A percentile compares a stretch with the other conserved stretches of the same genome.
phyloP scores from a whole-genome alignment of 1,284 basidiomycete genomes.

The Apiotrichum akiyoshidainum region DNA sequence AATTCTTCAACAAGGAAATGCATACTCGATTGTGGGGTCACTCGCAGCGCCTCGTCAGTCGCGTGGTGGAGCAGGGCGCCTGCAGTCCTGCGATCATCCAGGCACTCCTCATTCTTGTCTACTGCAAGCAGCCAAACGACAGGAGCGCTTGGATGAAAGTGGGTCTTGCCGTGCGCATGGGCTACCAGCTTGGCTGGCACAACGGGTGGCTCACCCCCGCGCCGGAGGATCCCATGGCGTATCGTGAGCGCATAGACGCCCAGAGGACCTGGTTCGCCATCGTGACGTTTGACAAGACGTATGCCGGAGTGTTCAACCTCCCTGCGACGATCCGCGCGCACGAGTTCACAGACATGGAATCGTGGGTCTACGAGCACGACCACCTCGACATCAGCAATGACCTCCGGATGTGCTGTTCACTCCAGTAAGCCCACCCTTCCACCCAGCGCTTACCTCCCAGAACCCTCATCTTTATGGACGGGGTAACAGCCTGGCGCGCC shows the following conservation, averaged over 20 bases:
- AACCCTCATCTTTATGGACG: slow-evolving; percentile 6
- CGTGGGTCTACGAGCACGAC: slow-evolving; percentile 6
- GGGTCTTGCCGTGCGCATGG: slow-evolving; percentile 22
- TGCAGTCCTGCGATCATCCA: slow-evolving; percentile 16
- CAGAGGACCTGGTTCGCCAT: slow-evolving; percentile 6
- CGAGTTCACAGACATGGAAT: slow-evolving; percentile 7
- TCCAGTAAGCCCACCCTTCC: neutral
- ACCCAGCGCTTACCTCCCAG: neutral
- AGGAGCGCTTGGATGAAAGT: slow-evolving; percentile 26
- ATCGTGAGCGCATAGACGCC: slow-evolving; percentile 2
- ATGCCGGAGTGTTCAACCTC: slow-evolving; percentile 4
- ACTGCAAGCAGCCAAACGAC: slow-evolving; percentile 24
- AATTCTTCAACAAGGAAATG: slow-evolving; percentile 62
- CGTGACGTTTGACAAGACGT: slow-evolving; percentile 2
- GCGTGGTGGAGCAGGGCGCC: slow-evolving; percentile 7
- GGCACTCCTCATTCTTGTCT: slow-evolving; percentile 18
- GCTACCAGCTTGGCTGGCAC: slow-evolving; percentile 20
- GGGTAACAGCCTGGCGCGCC: neutral
- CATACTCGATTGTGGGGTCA: slow-evolving; percentile 10
- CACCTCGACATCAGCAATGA: slow-evolving; percentile 8
- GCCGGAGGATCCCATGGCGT: neutral
- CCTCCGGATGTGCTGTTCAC: neutral
- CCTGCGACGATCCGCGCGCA: neutral
- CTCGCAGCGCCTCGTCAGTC: slow-evolving; percentile 11
- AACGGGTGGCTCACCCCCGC: neutral